Evolutionary conservation across 495 filamentous ascomycete genomes (phyloP).

Genomic region (Aspergillus steynii): DNA sequence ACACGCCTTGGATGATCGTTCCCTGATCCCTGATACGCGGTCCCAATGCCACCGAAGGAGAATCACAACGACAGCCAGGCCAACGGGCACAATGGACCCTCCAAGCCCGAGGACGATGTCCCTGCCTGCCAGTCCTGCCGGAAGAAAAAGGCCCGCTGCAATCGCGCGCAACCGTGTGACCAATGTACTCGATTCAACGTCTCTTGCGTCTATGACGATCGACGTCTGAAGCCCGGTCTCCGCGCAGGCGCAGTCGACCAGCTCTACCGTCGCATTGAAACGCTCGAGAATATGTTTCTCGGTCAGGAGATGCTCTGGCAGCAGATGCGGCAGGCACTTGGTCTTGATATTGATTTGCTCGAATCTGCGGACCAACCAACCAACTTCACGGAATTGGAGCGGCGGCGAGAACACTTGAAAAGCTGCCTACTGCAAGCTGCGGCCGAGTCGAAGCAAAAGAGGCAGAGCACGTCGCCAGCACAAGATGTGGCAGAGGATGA

Average conservation of each 20-base stretch:
- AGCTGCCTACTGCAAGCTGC: too few species aligned
- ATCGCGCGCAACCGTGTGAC: slow-evolving; percentile 37
- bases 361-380: too few species aligned
- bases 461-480: too few species aligned
- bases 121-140: slow-evolving; percentile 42
- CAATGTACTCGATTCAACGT: slow-evolving; percentile 34
- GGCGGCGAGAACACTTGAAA: too few species aligned
- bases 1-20: too few species aligned
- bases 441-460: too few species aligned
- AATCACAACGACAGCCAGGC: background rate
- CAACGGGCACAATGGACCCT: background rate
- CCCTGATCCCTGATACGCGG: too few species aligned
- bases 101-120: slow-evolving; percentile 20
- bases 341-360: background rate
- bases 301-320: slow-evolving; percentile 31
- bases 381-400: background rate
- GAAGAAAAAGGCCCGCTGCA: slow-evolving; percentile 44
- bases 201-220: slow-evolving; percentile 38
- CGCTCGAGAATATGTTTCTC: slow-evolving; percentile 34
- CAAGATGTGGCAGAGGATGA: too few species aligned
- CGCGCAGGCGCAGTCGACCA: slow-evolving; percentile 43
- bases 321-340: slow-evolving; percentile 19
- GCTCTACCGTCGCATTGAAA: slow-evolving; percentile 36
- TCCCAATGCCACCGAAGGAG: too few species aligned
- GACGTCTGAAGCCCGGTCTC: slow-evolving; percentile 36